A percentile compares a stretch with the other conserved stretches of the same genome.
phyloP scores from a whole-genome alignment of 2,329 filamentous ascomycete genomes.

The Torrubiella hemipterigena region DNA sequence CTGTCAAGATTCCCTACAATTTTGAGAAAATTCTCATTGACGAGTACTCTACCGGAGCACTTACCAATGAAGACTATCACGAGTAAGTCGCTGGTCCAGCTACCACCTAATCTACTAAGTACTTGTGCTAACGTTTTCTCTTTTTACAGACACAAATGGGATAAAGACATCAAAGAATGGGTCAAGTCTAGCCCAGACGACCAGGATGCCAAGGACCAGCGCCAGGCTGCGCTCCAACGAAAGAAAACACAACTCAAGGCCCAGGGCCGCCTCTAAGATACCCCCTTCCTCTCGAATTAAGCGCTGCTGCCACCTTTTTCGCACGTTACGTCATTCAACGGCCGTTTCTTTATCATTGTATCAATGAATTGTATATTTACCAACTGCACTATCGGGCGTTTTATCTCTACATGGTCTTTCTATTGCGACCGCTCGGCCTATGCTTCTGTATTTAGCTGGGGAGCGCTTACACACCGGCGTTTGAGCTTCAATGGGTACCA shows the following conservation, averaged over 20 bases:
- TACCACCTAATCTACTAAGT: conserved; percentile 1
- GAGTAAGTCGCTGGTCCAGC: conserved; percentile 50
- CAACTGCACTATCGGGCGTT: too few species aligned
- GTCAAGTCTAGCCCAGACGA: conserved; percentile 27
- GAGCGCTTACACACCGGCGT: too few species aligned
- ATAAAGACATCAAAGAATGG: conserved; percentile 47
- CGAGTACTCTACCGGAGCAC: conserved; percentile 52
- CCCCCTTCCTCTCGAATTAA: too few species aligned
- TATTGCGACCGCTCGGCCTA: too few species aligned
- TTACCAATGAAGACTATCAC: conserved; percentile 48
- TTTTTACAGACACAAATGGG: conserved; percentile 44
- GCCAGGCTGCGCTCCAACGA: conserved; percentile 5
- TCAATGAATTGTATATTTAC: too few species aligned
- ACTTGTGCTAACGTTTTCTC: background rate
- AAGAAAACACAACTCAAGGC: conserved; percentile 5
- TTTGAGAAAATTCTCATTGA: conserved; percentile 54
- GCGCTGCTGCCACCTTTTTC: too few species aligned
- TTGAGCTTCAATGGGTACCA: too few species aligned
- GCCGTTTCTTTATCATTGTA: too few species aligned
- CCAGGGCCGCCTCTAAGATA: conserved; percentile 1
- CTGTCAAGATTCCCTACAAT: conserved; percentile 55
- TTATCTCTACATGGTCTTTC: conserved; percentile 4
- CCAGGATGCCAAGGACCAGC: conserved; percentile 11
- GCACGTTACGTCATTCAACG: too few species aligned
- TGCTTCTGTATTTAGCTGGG: too few species aligned